Evolutionary conservation across 305 asterid species (phyloP).

Genomic region (Fraxinus velutina): DNA sequence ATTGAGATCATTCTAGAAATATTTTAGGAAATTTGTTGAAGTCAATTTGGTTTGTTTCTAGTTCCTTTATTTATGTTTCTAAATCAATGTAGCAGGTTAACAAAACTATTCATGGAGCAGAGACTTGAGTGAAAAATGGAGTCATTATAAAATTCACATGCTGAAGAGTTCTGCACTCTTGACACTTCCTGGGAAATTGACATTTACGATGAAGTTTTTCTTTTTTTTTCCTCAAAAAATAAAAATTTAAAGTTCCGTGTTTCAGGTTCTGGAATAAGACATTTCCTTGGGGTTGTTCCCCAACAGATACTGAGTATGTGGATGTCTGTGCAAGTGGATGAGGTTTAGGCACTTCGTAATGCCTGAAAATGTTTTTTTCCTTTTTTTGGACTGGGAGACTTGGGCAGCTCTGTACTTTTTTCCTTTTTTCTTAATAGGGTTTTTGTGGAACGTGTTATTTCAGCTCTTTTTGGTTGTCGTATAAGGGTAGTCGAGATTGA

Average conservation of each 20-base stretch:
- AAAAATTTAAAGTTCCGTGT: neutral
- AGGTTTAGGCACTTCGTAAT: neutral
- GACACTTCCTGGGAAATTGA: neutral
- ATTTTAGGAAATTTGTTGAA: neutral
- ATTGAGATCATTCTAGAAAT: conserved; percentile 1
- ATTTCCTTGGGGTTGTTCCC: neutral
- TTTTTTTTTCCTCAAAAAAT: neutral
- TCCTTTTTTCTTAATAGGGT: neutral
- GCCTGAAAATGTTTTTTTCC: neutral
- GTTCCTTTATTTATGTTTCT: neutral
- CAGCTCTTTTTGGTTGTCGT: neutral
- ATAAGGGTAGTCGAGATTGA: neutral
- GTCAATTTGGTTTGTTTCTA: neutral
- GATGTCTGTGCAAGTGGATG: conserved; percentile 6
- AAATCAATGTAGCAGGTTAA: neutral
- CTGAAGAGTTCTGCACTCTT: neutral
- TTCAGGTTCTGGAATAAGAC: neutral
- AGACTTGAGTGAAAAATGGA: conserved; percentile 4
- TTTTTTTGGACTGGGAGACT: neutral
- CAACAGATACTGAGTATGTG: neutral
- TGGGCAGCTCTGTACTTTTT: neutral
- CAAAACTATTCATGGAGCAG: neutral
- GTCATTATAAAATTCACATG: neutral
- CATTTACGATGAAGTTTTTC: neutral
- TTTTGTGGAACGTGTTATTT: neutral